These are phyloP conservation scores for Kitagawia praeruptora DNA, from an alignment of 129 eudicot genomes.

Conservation along the genomic window DNA sequence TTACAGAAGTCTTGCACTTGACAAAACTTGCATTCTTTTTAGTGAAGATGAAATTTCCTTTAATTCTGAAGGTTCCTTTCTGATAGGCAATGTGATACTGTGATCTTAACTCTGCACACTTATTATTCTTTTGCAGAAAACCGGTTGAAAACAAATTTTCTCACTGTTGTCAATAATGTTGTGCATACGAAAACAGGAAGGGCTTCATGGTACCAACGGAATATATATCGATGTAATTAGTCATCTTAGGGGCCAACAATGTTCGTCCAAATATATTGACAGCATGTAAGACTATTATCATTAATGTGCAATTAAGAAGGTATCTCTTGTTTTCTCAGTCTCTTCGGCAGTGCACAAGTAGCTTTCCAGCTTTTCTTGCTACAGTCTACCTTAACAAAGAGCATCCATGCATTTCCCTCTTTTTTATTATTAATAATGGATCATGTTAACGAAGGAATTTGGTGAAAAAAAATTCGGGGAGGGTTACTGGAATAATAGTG, in stretches of 20 bases:
- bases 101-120: background rate
- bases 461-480: too few relatives aligned
- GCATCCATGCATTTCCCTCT: background rate
- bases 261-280: background rate
- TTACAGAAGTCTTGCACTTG: background rate
- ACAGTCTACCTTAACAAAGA: background rate
- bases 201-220: background rate
- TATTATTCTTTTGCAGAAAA: background rate
- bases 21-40: background rate
- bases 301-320: background rate
- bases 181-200: background rate
- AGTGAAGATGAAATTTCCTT: background rate
- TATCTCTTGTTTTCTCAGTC: background rate
- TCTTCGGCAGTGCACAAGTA: background rate
- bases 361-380: background rate
- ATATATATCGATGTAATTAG: background rate
- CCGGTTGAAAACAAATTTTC: background rate
- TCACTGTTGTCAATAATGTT: background rate
- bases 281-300: background rate
- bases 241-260: background rate
- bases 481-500: too few relatives aligned
- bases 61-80: background rate
- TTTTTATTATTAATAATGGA: too few relatives aligned
- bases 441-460: too few relatives aligned
- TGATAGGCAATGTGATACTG: background rate